Conservation (phyloP, 768 basidiomycete species). For the Tricholoma sp. region DNA sequence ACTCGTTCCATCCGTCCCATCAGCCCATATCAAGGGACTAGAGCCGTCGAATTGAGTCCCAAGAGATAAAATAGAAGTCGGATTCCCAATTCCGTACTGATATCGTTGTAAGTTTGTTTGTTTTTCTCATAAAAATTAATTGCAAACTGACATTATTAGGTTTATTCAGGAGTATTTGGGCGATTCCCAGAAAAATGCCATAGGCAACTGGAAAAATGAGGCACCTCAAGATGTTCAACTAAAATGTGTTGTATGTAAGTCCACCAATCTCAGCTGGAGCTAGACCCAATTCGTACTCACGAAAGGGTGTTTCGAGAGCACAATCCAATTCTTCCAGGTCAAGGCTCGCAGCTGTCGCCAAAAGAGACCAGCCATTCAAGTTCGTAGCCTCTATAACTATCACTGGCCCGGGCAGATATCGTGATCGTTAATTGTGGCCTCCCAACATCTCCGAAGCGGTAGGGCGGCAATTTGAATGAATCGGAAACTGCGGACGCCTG, state of each 20-base stretch:
- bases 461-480: neutral
- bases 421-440: neutral
- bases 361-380: slow-evolving; percentile 37
- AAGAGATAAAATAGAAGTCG: slow-evolving; percentile 45
- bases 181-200: slow-evolving; percentile 61
- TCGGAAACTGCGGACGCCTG: neutral
- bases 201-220: slow-evolving; percentile 61
- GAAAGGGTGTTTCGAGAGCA: slow-evolving; percentile 59
- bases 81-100: slow-evolving; percentile 61
- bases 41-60: slow-evolving; percentile 47
- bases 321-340: slow-evolving; percentile 72
- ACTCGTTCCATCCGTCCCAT: slow-evolving; percentile 53
- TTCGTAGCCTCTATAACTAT: too few relatives aligned
- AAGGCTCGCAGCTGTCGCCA: slow-evolving; percentile 57
- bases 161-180: slow-evolving; percentile 53
- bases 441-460: slow-evolving; percentile 7
- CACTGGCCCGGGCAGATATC: too few relatives aligned
- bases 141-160: slow-evolving; percentile 51
- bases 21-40: slow-evolving; percentile 58
- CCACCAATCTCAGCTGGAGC: neutral
- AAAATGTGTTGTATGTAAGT: slow-evolving; percentile 2
- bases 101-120: neutral
- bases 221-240: slow-evolving; percentile 60
- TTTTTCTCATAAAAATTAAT: neutral
- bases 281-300: slow-evolving; percentile 32